A percentile compares a stretch with the other conserved stretches of the same genome.
phyloP scores from a whole-genome alignment of 2,329 filamentous ascomycete species.

The Amesomyces nigricolor region DNA sequence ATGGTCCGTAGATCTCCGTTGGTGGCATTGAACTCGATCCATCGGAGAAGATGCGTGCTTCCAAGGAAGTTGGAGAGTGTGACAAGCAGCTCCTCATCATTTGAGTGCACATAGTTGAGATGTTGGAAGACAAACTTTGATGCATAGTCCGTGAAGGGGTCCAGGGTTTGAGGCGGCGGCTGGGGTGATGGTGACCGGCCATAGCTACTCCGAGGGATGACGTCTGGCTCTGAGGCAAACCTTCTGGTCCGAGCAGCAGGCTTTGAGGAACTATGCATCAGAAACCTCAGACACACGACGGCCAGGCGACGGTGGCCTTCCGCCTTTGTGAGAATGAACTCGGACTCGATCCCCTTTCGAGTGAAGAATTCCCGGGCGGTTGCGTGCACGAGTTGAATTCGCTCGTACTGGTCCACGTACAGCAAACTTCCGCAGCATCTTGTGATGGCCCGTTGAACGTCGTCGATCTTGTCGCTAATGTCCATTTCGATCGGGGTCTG shows the following conservation, averaged over 20 bases:
- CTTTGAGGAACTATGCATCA: conserved; percentile 14
- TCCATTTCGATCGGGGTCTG: conserved; percentile 27
- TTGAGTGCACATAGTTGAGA: conserved; percentile 6
- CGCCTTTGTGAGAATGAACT: conserved; percentile 25
- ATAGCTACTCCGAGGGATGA: neutral
- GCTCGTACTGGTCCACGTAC: conserved; percentile 24
- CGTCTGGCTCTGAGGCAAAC: neutral
- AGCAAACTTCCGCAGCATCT: conserved; percentile 29
- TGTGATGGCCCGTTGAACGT: conserved; percentile 24
- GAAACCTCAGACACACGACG: conserved; percentile 25
- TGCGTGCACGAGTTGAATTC: conserved; percentile 28
- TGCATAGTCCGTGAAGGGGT: conserved; percentile 21
- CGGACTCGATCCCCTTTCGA: conserved; percentile 10
- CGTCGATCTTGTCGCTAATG: conserved; percentile 27
- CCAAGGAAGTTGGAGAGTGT: conserved; percentile 22
- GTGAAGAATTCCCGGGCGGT: conserved; percentile 30
- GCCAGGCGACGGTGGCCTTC: conserved; percentile 25
- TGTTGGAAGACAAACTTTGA: conserved; percentile 26
- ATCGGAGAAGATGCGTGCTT: conserved; percentile 17
- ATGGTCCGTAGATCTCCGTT: conserved; percentile 21
- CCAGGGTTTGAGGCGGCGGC: neutral
- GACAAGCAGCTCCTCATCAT: conserved; percentile 18
- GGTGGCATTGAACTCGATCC: conserved; percentile 24
- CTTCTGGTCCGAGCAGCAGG: neutral
- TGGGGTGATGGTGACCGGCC: neutral